Evolutionary conservation across 2,329 filamentous ascomycete species (phyloP).

Genomic region (Tolypocladium amazonense): DNA sequence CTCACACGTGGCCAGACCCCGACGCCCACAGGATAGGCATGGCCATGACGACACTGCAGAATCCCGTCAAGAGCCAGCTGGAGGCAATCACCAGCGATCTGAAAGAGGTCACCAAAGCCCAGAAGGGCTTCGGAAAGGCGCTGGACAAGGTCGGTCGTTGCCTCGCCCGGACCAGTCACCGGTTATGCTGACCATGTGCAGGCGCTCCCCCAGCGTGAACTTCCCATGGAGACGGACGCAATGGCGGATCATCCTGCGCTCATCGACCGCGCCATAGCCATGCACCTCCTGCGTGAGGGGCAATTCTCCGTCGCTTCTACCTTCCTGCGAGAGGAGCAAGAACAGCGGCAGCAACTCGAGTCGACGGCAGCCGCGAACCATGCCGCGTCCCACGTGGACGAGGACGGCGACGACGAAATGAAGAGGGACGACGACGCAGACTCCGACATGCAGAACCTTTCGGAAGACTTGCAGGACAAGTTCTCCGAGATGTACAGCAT

Average conservation of each 20-base stretch:
- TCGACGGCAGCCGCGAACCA: conserved; percentile 5
- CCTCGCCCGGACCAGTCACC: not conserved
- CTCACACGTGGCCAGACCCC: conserved; percentile 12
- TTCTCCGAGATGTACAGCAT: conserved; percentile 91
- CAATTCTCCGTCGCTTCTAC: conserved; percentile 81
- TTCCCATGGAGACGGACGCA: conserved; percentile 71
- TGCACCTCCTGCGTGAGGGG: conserved; percentile 92
- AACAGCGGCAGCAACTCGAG: conserved; percentile 16
- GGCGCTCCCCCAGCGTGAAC: conserved; percentile 41
- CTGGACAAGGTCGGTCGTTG: conserved; percentile 60
- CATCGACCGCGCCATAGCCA: conserved; percentile 87
- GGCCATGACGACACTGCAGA: conserved; percentile 75
- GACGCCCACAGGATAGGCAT: conserved; percentile 52
- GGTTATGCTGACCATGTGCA: conserved; percentile 11
- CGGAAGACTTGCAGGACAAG: conserved; percentile 57
- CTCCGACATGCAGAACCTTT: conserved; percentile 14
- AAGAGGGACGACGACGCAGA: conserved; percentile 13
- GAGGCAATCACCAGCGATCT: conserved; percentile 72
- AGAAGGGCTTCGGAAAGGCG: conserved; percentile 75
- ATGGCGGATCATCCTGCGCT: conserved; percentile 65
- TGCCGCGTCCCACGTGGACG: conserved; percentile 12
- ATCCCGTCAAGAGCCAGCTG: conserved; percentile 70
- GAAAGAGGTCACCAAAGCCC: conserved; percentile 71
- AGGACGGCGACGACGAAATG: conserved; percentile 23
- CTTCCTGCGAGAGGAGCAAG: conserved; percentile 63